Evolutionary conservation across 768 basidiomycete species (phyloP).

Genomic region (Dentipellis sp.): DNA sequence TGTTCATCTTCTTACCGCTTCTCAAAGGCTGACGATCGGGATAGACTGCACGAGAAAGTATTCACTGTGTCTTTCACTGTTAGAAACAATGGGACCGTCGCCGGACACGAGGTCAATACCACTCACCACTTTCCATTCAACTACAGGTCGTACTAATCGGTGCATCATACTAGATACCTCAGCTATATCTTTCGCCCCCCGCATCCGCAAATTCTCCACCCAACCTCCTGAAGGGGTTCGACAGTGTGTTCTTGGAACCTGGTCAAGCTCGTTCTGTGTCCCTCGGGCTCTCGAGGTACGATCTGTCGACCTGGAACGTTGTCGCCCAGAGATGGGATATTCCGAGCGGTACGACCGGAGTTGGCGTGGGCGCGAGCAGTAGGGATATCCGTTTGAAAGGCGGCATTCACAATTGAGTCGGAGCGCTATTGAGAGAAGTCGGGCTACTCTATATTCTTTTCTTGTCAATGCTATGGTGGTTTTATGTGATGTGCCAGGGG

Average conservation of each 20-base stretch:
- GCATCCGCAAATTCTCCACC: conserved; percentile 57
- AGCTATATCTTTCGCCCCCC: conserved; percentile 68
- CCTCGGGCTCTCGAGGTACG: conserved; percentile 15
- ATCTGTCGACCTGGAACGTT: conserved; percentile 23
- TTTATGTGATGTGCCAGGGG: no score
- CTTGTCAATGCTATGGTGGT: background rate
- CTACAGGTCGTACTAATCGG: background rate
- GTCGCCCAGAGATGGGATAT: conserved; percentile 23
- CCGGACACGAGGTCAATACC: conserved; percentile 36
- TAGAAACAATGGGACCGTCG: conserved; percentile 49
- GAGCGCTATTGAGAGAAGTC: background rate
- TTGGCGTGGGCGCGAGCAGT: conserved; percentile 39
- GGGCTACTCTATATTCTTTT: background rate
- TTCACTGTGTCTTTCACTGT: conserved; percentile 57
- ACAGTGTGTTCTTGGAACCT: conserved; percentile 13
- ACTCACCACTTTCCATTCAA: background rate
- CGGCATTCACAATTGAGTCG: conserved; percentile 11
- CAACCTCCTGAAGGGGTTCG: conserved; percentile 36
- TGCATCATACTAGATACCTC: conserved; percentile 66
- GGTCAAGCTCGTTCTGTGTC: conserved; percentile 14
- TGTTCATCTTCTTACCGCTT: background rate
- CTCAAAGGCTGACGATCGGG: background rate
- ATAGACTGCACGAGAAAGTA: conserved; percentile 22
- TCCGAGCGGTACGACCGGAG: conserved; percentile 21
- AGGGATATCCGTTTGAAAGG: conserved; percentile 49